Percentiles rank a stretch among this genome's conserved stretches.
Evolutionary conservation across 2,329 filamentous ascomycete genomes (phyloP).

Genomic region (Hymenoscyphus occultus): DNA sequence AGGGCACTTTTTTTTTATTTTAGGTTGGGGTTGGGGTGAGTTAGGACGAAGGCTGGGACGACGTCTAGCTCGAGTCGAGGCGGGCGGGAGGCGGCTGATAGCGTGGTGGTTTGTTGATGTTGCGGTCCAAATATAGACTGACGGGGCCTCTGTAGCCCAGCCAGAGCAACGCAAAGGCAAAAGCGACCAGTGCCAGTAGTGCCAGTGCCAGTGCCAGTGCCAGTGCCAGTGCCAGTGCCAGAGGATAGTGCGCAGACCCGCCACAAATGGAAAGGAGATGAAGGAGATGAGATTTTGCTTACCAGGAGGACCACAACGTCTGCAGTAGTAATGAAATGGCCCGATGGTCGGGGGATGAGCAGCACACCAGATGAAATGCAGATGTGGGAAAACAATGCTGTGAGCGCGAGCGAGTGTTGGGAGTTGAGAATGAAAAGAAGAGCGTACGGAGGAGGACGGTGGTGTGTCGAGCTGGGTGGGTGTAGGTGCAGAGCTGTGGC

Average conservation of each 20-base stretch:
- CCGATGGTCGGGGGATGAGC: neutral
- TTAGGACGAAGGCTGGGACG: conserved; percentile 2
- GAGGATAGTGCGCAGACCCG: neutral
- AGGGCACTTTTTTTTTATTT: too few species aligned
- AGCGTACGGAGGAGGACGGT: neutral
- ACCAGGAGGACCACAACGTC: conserved; percentile 3
- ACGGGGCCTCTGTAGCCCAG: neutral
- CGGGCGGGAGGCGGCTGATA: conserved; percentile 14
- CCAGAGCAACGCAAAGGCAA: neutral
- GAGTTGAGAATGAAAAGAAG: neutral
- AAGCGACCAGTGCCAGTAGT: too few species aligned
- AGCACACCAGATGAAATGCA: neutral
- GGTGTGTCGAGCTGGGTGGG: too few species aligned
- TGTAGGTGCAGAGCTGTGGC: neutral
- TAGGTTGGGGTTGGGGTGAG: neutral
- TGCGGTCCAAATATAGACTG: conserved; percentile 23
- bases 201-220: too few species aligned
- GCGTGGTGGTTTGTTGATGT: conserved; percentile 22
- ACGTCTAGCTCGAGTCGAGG: conserved; percentile 6
- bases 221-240: too few species aligned
- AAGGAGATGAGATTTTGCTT: neutral
- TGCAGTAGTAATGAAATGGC: neutral
- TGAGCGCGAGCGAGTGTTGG: neutral
- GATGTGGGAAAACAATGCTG: neutral
- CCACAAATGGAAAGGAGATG: conserved; percentile 4